A percentile compares a stretch with the other conserved stretches of the same genome.
Evolutionary conservation across 805 yeast species (phyloP).

Genomic region (Sugiyamaella lignohabitans): DNA sequence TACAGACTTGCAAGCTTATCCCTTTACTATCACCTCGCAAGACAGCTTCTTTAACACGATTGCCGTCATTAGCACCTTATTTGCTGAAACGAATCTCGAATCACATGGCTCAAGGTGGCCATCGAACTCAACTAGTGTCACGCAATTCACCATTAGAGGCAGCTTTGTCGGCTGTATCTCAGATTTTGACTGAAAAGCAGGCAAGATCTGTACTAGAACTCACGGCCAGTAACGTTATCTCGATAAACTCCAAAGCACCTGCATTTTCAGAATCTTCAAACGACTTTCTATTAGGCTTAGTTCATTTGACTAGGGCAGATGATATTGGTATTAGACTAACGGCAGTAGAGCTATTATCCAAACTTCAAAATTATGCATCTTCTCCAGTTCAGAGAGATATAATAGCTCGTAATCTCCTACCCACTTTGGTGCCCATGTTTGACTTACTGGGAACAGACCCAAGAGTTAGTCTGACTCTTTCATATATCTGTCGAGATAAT

Average conservation of each 20-base stretch:
- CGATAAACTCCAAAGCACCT: too few relatives aligned
- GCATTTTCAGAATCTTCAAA: neutral
- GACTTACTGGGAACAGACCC: conserved; percentile 23
- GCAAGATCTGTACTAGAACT: conserved; percentile 2
- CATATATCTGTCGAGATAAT: conserved; percentile 30
- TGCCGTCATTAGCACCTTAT: neutral
- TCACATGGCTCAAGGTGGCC: neutral
- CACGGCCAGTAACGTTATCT: neutral
- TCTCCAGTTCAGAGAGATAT: conserved; percentile 14
- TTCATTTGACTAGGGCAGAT: conserved; percentile 16
- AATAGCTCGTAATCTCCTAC: conserved; percentile 23
- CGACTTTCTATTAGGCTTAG: conserved; percentile 17
- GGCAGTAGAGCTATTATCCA: conserved; percentile 21
- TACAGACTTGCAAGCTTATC: conserved; percentile 16
- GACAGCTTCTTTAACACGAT: conserved; percentile 8
- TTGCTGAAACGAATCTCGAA: neutral
- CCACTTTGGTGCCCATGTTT: conserved; percentile 29
- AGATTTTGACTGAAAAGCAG: conserved; percentile 14
- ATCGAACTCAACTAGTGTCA: too few relatives aligned
- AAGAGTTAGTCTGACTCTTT: conserved; percentile 23
- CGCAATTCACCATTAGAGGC: conserved; percentile 15
- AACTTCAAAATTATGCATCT: conserved; percentile 19
- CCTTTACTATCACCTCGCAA: conserved; percentile 12
- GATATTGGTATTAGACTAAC: conserved; percentile 21
- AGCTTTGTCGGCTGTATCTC: conserved; percentile 23